Percentiles rank a stretch among this genome's conserved stretches.
Conservation (phyloP, 129 eudicot genomes). For the Mikania micrantha region DNA sequence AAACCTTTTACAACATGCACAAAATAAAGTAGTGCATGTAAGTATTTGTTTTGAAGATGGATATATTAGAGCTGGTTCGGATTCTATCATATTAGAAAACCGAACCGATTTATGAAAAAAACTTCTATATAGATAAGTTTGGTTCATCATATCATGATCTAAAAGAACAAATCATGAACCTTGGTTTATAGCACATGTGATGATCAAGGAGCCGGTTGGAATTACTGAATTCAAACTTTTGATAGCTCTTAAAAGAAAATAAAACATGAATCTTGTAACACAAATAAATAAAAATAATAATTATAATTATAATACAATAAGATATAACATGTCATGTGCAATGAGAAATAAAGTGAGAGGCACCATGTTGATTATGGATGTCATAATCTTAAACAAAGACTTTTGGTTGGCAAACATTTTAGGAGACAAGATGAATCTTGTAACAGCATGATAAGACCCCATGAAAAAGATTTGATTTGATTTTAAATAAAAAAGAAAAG, state of each 20-base stretch:
- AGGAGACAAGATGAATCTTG: constrained; percentile 43
- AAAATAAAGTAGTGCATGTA: no score
- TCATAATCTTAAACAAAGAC: constrained; percentile 36
- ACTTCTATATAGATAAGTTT: no score
- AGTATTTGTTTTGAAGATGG: background rate
- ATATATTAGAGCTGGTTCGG: background rate
- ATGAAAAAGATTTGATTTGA: constrained; percentile 22
- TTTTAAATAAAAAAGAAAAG: background rate
- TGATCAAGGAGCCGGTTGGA: background rate
- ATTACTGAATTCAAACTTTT: background rate
- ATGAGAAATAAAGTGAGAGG: constrained; percentile 18
- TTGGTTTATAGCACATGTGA: background rate
- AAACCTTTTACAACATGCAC: no score
- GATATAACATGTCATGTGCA: constrained; percentile 4
- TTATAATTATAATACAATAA: background rate
- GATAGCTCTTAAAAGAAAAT: background rate
- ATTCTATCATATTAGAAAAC: background rate
- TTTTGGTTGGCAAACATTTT: constrained; percentile 26
- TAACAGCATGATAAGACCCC: constrained; percentile 39
- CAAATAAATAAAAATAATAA: background rate
- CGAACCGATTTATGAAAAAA: no score
- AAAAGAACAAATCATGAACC: background rate
- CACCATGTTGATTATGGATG: constrained; percentile 31
- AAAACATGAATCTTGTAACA: background rate
- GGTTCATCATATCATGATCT: background rate